A percentile compares a stretch with the other conserved stretches of the same genome.
phyloP scores from a whole-genome alignment of 2,329 filamentous ascomycete species.

The Aspergillus sp. region DNA sequence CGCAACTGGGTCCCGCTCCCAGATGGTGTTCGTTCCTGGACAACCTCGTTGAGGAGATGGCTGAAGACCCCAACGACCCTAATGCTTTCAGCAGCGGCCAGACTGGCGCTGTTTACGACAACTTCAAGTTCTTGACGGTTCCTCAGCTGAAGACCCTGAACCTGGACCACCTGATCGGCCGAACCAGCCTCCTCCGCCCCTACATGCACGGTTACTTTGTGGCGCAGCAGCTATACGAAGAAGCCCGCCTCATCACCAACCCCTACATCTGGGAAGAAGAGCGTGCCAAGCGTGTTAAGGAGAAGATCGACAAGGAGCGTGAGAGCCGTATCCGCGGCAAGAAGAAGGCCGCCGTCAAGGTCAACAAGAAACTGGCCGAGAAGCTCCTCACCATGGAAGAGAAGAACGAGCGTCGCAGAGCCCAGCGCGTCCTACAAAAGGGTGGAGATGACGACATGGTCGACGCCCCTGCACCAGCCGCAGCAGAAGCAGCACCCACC shows the following conservation, averaged over 20 bases:
- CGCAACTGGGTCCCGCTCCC: constrained; percentile 87
- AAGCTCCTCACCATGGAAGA: constrained; percentile 63
- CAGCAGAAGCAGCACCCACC: constrained; percentile 7
- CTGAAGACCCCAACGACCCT: constrained; percentile 71
- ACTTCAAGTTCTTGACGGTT: constrained; percentile 95
- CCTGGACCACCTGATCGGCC: constrained; percentile 84
- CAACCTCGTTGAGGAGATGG: constrained; percentile 98
- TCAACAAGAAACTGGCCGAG: constrained; percentile 73
- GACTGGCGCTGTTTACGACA: constrained; percentile 84
- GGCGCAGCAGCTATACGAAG: constrained; percentile 90
- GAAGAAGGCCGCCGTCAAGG: constrained; percentile 87
- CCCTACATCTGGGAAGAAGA: constrained; percentile 94
- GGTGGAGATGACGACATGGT: constrained; percentile 56
- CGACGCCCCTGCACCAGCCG: constrained; percentile 28
- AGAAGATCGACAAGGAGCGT: constrained; percentile 96
- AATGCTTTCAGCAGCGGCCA: constrained; percentile 51
- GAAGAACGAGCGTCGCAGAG: constrained; percentile 51
- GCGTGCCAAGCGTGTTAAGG: constrained; percentile 83
- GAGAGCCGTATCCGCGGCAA: constrained; percentile 89
- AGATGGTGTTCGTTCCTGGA: constrained; percentile 97
- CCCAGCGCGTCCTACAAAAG: constrained; percentile 53
- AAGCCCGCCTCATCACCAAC: constrained; percentile 88
- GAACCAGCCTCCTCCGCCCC: constrained; percentile 82
- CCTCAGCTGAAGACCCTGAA: constrained; percentile 84
- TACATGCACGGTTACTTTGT: constrained; percentile 99